Percentiles rank a stretch among this genome's conserved stretches.
Evolutionary conservation across 2,329 filamentous ascomycete species (phyloP).

Genomic region (Diaporthe sp.): DNA sequence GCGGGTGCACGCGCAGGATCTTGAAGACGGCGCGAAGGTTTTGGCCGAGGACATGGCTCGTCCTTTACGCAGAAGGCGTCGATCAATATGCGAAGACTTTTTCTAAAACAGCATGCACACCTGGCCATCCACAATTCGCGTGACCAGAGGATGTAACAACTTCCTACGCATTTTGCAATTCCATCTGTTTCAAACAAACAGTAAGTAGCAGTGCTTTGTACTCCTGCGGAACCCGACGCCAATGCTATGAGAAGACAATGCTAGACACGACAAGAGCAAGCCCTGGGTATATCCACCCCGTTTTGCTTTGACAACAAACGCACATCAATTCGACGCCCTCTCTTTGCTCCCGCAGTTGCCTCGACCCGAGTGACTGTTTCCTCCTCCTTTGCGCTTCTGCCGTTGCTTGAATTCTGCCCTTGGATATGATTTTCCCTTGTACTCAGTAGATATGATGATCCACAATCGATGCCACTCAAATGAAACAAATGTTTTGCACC

Average conservation of each 20-base stretch:
- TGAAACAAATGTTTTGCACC: background rate
- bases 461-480: conserved; percentile 26
- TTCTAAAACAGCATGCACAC: background rate
- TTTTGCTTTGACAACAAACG: background rate
- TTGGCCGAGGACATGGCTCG: background rate
- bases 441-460: conserved; percentile 25
- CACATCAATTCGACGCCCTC: background rate
- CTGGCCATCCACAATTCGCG: background rate
- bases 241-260: conserved; percentile 25
- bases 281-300: conserved; percentile 16
- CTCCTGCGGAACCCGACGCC: conserved; percentile 17
- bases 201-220: conserved; percentile 19
- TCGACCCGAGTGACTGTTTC: background rate
- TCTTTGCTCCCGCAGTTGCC: background rate
- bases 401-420: background rate
- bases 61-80: no score
- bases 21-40: background rate
- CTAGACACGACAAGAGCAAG: conserved; percentile 6
- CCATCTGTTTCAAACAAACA: conserved; percentile 5
- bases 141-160: background rate
- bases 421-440: conserved; percentile 12
- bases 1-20: background rate
- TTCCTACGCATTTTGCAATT: background rate
- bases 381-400: background rate
- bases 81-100: background rate